phyloP scores from a whole-genome alignment of 768 basidiomycete species.

The Rhizopogon vinicolor region DNA sequence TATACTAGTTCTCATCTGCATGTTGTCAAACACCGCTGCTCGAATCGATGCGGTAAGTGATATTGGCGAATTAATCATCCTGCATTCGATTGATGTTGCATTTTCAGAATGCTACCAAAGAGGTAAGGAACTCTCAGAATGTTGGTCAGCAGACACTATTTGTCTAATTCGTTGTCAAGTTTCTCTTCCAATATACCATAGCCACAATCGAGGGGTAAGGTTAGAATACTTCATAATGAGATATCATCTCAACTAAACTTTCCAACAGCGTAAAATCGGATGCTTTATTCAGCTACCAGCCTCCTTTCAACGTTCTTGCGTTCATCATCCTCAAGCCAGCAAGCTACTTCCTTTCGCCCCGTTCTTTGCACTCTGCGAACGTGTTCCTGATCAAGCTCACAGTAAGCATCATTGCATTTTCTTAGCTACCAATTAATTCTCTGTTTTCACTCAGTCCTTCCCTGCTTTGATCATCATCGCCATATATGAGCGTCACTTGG shows the following conservation, averaged over 20 bases:
- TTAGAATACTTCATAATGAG: background rate
- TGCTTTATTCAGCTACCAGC: constrained; percentile 88
- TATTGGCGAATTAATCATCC: background rate
- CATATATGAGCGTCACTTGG: constrained; percentile 72
- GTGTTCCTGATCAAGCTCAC: constrained; percentile 85
- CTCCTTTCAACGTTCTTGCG: constrained; percentile 84
- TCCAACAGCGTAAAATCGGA: constrained; percentile 74
- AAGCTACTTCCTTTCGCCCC: constrained; percentile 69
- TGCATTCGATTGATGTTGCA: background rate
- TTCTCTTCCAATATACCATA: constrained; percentile 84
- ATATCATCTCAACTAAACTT: background rate
- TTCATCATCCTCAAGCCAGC: constrained; percentile 77
- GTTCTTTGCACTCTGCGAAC: constrained; percentile 76
- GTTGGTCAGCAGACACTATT: background rate
- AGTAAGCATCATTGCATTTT: constrained; percentile 31
- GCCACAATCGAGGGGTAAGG: constrained; percentile 82
- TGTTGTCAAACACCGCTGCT: constrained; percentile 87
- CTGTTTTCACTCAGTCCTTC: constrained; percentile 45
- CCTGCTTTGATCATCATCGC: constrained; percentile 75
- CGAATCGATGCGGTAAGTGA: constrained; percentile 56
- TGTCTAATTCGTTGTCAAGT: constrained; percentile 40
- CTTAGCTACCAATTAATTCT: background rate
- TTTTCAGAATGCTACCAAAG: constrained; percentile 52
- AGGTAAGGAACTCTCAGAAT: constrained; percentile 30
- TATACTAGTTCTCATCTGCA: constrained; percentile 66